Evolutionary conservation across 805 yeast species (phyloP).

Genomic region (Yamadazyma takamatsuzukensis): DNA sequence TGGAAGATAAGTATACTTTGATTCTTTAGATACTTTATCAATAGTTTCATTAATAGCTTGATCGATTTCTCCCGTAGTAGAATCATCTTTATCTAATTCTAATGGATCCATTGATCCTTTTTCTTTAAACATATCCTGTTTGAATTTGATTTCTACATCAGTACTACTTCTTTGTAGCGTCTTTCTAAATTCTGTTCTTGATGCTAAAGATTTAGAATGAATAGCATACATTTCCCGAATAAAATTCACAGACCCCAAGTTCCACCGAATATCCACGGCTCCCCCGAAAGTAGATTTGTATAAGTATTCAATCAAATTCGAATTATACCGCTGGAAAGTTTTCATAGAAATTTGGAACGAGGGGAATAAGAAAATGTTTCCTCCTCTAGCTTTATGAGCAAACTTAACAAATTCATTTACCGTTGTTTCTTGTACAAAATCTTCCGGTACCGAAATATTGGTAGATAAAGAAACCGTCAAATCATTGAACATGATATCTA

Average conservation of each 20-base stretch:
- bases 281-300: conserved; percentile 81
- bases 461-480: conserved; percentile 67
- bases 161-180: conserved; percentile 24
- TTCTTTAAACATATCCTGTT: conserved; percentile 9
- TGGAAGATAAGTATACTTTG: conserved; percentile 56
- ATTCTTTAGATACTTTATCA: conserved; percentile 31
- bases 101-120: background rate
- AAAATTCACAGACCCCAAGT: conserved; percentile 84
- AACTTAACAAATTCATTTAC: conserved; percentile 54
- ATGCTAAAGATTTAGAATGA: conserved; percentile 68
- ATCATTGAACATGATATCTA: conserved; percentile 60
- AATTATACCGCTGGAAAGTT: conserved; percentile 56
- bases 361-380: conserved; percentile 77
- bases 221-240: conserved; percentile 90
- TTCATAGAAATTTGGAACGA: conserved; percentile 71
- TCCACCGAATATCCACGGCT: conserved; percentile 89
- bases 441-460: conserved; percentile 49
- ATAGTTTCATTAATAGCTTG: conserved; percentile 36
- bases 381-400: conserved; percentile 67
- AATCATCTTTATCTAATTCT: conserved; percentile 12
- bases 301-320: conserved; percentile 58
- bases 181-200: conserved; percentile 45
- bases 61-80: conserved; percentile 25
- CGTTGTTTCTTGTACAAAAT: conserved; percentile 38
- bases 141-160: conserved; percentile 12